A percentile compares a stretch with the other conserved stretches of the same genome.
These are phyloP conservation scores for Lentinula guzmanii DNA, from an alignment of 768 basidiomycete species.

Conservation along the genomic window DNA sequence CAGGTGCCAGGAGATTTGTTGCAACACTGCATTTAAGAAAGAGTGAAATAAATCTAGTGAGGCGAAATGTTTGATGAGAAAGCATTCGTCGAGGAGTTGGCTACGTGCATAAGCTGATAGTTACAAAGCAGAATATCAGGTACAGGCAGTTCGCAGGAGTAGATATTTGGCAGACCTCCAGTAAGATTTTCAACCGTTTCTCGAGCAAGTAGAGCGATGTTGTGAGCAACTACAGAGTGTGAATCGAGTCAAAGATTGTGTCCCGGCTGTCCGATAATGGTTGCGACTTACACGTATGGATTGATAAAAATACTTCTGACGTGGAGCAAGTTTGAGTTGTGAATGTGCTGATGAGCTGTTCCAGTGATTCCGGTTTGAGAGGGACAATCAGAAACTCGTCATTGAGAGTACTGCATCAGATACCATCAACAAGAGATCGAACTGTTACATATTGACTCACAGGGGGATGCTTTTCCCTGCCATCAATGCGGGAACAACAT, in stretches of 20 bases:
- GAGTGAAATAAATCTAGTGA: slow-evolving; percentile 1
- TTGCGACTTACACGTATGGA: background rate
- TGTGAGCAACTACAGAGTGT: background rate
- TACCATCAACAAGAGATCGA: background rate
- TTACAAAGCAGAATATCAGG: background rate
- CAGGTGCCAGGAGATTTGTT: background rate
- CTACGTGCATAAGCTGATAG: background rate
- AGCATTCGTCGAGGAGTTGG: slow-evolving; percentile 2
- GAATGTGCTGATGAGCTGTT: background rate
- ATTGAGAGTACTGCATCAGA: background rate
- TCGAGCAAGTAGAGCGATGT: background rate
- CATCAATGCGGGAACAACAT: background rate
- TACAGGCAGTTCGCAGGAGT: too few relatives aligned
- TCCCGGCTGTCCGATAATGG: background rate
- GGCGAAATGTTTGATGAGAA: slow-evolving; percentile 1
- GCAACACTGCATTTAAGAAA: background rate
- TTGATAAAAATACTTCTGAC: background rate
- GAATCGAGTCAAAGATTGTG: background rate
- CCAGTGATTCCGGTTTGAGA: background rate
- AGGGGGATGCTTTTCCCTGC: background rate
- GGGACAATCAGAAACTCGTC: background rate
- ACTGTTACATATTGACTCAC: background rate
- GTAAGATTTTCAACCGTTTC: background rate
- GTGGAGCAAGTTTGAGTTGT: background rate
- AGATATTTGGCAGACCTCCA: background rate